Conservation (phyloP, 2,329 filamentous ascomycete genomes). For the Lachnellula arida region DNA sequence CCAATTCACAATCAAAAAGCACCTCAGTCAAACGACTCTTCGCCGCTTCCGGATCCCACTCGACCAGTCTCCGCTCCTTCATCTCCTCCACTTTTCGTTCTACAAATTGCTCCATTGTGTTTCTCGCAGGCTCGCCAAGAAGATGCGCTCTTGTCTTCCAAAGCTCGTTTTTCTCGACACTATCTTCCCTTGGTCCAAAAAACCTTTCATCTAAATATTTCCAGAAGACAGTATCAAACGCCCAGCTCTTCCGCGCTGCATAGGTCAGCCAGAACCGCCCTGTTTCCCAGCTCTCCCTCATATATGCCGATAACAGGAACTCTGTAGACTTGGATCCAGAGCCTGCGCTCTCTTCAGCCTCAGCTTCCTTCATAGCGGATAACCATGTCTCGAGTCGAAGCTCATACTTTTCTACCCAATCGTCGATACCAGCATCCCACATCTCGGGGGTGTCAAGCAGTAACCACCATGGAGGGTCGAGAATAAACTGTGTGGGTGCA, state of each 20-base stretch:
- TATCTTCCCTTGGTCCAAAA: constrained; percentile 14
- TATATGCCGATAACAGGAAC: constrained; percentile 24
- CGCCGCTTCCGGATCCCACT: constrained; percentile 25
- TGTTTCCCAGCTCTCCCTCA: constrained; percentile 35
- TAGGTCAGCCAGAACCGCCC: constrained; percentile 31
- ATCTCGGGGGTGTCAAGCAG: not conserved
- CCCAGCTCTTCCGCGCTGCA: not conserved
- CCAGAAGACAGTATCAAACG: constrained; percentile 3
- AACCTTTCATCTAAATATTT: constrained; percentile 1
- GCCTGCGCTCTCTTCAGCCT: not conserved
- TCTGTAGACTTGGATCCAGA: not conserved
- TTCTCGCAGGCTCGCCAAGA: constrained; percentile 23
- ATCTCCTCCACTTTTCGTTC: constrained; percentile 30
- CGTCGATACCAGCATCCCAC: not conserved
- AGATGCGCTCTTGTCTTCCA: constrained; percentile 27
- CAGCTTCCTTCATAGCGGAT: not conserved
- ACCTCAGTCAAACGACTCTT: constrained; percentile 15
- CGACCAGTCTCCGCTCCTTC: constrained; percentile 23
- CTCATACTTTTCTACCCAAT: not conserved
- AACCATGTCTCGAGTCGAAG: not conserved
- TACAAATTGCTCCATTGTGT: constrained; percentile 30
- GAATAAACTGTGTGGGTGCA: not conserved
- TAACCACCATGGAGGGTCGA: not conserved
- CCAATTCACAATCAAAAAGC: constrained; percentile 3
- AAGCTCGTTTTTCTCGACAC: constrained; percentile 14